Evolutionary conservation across 371 early-diverging fungal genomes (phyloP), one percentile per base, ranked within the genome.

Genomic region (Vittaforma corneae): DNA sequence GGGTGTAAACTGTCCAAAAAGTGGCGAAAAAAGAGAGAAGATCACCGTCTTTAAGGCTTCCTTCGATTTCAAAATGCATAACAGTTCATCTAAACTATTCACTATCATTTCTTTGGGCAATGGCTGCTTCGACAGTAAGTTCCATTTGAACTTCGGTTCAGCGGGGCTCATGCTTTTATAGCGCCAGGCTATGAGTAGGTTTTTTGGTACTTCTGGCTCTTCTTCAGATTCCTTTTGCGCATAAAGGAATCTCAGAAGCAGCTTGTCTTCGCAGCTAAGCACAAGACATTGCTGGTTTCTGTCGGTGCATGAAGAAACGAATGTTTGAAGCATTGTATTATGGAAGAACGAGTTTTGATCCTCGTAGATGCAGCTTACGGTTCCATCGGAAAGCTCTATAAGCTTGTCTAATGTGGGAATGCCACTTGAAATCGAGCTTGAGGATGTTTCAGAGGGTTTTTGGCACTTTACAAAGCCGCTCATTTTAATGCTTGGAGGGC

Each of bases 11-110:
- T 22, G 6, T 18, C 11, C 3, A 28, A 45, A 58, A 47, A 58
- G 59, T 24, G 59, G 59, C 29, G 59, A 26, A 30, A 58, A 58
- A 5, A 58, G 4, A 6, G 50, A 48, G 45, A 33, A 58, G 5
- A 58, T 26, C 14, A 45, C 45, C 4, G 45, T 16, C 18, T 9
- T 5, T 4, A 9, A 14, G 20, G 11, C 29, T 45, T 40, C 45
- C 46, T 11, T 37, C 6, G 4, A 6, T 52, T 45, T 45, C 29
- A 58, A 47, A 9, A 52, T 24, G 6, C 9, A 11, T 24, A 58
- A 11, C 6, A 47, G 20, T 14, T 58, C 59, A 9, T 4, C 45
- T 16, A 55, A 9, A 28, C 37, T n/a, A 9, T 44, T 55, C 37
- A 58, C 4, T 5, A 16, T 6, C 9, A 24, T 20, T 18, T 44